phyloP scores from a whole-genome alignment of 75 land plant genomes.

The Adiantum capillusveneris region DNA sequence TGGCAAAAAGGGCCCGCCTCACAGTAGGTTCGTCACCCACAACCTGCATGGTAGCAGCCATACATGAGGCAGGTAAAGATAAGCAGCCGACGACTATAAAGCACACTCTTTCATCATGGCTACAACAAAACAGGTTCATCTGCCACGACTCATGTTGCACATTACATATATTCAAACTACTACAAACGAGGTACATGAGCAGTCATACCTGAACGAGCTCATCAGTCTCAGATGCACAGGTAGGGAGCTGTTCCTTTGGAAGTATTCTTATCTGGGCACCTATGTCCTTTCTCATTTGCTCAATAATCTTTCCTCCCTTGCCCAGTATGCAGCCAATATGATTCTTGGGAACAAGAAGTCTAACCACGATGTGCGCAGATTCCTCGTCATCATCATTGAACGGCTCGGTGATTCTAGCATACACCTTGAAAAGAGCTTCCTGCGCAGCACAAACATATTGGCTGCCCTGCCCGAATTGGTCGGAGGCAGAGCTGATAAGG shows the following conservation, averaged over 20 bases:
- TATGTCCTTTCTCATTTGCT: conserved; percentile 23
- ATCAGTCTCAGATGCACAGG: conserved; percentile 21
- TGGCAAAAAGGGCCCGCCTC: conserved; percentile 53
- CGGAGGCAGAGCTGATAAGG: conserved; percentile 13
- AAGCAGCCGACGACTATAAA: too few relatives aligned
- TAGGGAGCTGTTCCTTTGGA: conserved; percentile 29
- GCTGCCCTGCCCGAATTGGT: conserved; percentile 1
- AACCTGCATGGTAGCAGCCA: conserved; percentile 31
- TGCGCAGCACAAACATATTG: conserved; percentile 12
- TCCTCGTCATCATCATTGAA: conserved; percentile 16
- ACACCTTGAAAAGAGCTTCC: conserved; percentile 25
- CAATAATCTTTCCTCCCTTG: conserved; percentile 53
- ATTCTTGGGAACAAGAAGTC: conserved; percentile 26
- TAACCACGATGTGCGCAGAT: conserved; percentile 6
- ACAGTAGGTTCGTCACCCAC: conserved; percentile 44
- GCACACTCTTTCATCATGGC: too few relatives aligned
- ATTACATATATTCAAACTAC: too few relatives aligned
- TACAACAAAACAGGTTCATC: too few relatives aligned
- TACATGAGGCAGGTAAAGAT: background rate
- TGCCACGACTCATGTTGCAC: too few relatives aligned
- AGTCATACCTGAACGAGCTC: conserved; percentile 31
- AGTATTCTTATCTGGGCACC: conserved; percentile 27
- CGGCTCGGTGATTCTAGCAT: conserved; percentile 30
- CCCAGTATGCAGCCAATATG: conserved; percentile 51
- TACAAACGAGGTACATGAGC: background rate